Evolutionary conservation across 1,284 basidiomycete species (phyloP).

Genomic region (Kwoniella shivajii): DNA sequence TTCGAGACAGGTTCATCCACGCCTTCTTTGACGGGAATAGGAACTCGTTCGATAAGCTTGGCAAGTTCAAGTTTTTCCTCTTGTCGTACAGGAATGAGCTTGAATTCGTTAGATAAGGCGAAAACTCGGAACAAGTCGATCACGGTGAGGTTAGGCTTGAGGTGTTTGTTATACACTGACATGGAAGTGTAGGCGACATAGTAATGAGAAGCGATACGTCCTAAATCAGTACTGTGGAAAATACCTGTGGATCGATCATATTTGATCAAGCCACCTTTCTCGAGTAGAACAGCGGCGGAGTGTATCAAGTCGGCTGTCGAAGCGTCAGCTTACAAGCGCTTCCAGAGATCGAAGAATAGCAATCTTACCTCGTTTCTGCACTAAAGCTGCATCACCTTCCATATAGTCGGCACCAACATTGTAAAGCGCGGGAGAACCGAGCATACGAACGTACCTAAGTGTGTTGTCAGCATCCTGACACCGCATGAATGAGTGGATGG

Average conservation of each 20-base stretch:
- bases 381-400: constrained; percentile 72
- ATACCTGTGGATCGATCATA: constrained; percentile 88
- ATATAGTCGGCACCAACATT: constrained; percentile 88
- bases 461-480: constrained; percentile 4
- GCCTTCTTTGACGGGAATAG: constrained; percentile 95
- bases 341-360: neutral
- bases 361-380: constrained; percentile 79
- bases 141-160: constrained; percentile 81
- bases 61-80: constrained; percentile 86
- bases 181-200: constrained; percentile 96
- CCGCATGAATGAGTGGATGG: neutral
- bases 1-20: constrained; percentile 96
- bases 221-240: constrained; percentile 89
- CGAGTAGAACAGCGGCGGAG: constrained; percentile 88
- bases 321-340: constrained; percentile 2
- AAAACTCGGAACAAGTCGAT: constrained; percentile 96
- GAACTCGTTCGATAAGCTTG: constrained; percentile 93
- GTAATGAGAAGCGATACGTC: constrained; percentile 93
- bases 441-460: constrained; percentile 88
- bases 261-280: constrained; percentile 91
- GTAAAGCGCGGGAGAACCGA: constrained; percentile 86
- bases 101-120: constrained; percentile 96
- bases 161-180: constrained; percentile 94
- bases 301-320: constrained; percentile 80
- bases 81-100: constrained; percentile 80